Evolutionary conservation across 208 protist species (phyloP), one percentile per base, ranked within the genome.

Genomic region (Trypanosoma scelopori): DNA sequence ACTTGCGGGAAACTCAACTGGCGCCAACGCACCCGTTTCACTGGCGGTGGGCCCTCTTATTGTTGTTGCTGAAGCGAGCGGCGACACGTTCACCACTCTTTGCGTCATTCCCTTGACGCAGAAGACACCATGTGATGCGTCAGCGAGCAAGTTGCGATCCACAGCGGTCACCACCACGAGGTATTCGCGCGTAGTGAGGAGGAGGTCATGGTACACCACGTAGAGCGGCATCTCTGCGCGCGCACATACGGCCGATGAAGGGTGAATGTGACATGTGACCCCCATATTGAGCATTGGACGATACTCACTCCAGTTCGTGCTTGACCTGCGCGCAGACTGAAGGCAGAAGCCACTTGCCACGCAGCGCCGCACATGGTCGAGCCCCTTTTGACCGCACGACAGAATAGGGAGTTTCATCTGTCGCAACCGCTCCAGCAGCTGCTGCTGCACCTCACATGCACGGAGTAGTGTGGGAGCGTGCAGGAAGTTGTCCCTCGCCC

Each of bases 201-300:
- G 81, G 0, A 99, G 87, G 69, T 99, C 98, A 61, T 99, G 97
- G 84, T 99, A 99, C 11, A 99, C 84, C 41, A 99, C 88, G 72
- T 99, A 99, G 56, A 99, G 97, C 11, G 98, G 97, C 65, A 97
- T 97, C 62, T 90, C 89, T 22, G 96, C 97, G 22, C 98, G 71
- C 15, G 95, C 92, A 84, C 93, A 99, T 7, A 99, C 77, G 0
- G 98, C 95, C 28, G 88, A 98, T 27, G 96, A 98, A 5, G 98
- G 99, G 87, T 99, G 98, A 41, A 99, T 74, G 50, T 89, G 76
- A 68, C 96, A 99, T 20, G 87, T 81, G 61, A 99, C 96, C 49
- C 98, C 97, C 0, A 76, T 78, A 48, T 93, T 98, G 39, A 98
- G 86, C 76, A 99, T 80, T 51, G 99, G 99, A 3, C 97, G 84